Conservation (phyloP, 2,329 filamentous ascomycete genomes). For the Hypoxylon sp. region DNA sequence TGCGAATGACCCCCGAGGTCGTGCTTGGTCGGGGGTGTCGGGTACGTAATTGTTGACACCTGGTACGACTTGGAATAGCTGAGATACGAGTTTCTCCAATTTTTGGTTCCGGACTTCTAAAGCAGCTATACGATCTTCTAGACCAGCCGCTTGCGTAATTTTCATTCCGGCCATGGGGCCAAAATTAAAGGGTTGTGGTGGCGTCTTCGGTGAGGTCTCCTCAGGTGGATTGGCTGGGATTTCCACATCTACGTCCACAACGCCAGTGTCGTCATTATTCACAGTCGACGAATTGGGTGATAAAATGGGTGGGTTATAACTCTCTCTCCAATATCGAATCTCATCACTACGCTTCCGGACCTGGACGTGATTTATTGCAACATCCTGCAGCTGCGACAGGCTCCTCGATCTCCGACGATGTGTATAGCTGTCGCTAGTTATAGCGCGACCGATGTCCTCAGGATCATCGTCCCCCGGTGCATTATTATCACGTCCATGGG, state of each 20-base stretch:
- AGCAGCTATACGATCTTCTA: conserved; percentile 67
- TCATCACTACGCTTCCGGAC: conserved; percentile 72
- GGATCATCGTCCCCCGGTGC: conserved; percentile 61
- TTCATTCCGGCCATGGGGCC: conserved; percentile 68
- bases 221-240: conserved; percentile 54
- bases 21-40: conserved; percentile 51
- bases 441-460: conserved; percentile 73
- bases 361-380: conserved; percentile 55
- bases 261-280: conserved; percentile 55
- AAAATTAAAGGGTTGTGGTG: conserved; percentile 70
- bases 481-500: conserved; percentile 65
- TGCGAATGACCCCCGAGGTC: conserved; percentile 47
- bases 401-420: conserved; percentile 72
- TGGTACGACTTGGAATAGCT: conserved; percentile 64
- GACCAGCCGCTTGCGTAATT: conserved; percentile 68
- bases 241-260: conserved; percentile 50
- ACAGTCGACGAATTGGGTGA: conserved; percentile 67
- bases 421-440: conserved; percentile 68
- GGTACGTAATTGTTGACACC: conserved; percentile 57
- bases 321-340: conserved; percentile 75
- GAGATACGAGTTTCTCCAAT: conserved; percentile 67
- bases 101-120: conserved; percentile 68
- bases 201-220: conserved; percentile 56
- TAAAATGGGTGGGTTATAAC: conserved; percentile 67
- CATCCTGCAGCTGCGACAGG: conserved; percentile 67